phyloP scores from a whole-genome alignment of 2,329 filamentous ascomycete genomes.

The Colletotrichum orchidophilum region DNA sequence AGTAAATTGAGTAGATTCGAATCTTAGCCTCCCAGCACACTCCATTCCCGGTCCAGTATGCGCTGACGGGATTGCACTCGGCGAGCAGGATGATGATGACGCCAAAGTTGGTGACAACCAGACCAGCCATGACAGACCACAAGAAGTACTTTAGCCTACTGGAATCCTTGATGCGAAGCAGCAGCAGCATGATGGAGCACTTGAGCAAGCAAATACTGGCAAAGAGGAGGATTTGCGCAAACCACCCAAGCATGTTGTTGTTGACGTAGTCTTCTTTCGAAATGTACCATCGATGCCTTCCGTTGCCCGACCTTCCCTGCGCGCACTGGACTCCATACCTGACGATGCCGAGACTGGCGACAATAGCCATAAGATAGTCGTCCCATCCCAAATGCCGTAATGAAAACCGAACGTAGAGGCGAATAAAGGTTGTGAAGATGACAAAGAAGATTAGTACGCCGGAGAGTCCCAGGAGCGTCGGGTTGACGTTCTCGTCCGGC shows the following conservation, averaged over 20 bases:
- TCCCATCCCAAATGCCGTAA: slow-evolving; percentile 47
- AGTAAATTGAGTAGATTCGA: slow-evolving; percentile 45
- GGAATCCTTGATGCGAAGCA: slow-evolving; percentile 52
- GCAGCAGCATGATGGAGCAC: slow-evolving; percentile 51
- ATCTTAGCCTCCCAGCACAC: slow-evolving; percentile 44
- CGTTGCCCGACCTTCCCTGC: slow-evolving; percentile 47
- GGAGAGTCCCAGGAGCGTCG: slow-evolving; percentile 44
- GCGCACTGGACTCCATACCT: slow-evolving; percentile 46
- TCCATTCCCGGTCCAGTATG: slow-evolving; percentile 44
- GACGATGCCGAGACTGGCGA: slow-evolving; percentile 41
- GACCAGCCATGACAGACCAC: slow-evolving; percentile 43
- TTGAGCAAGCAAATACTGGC: slow-evolving; percentile 51
- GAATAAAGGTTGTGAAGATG: slow-evolving; percentile 43
- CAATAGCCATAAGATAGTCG: slow-evolving; percentile 47
- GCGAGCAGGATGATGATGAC: slow-evolving; percentile 45
- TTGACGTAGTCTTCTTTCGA: slow-evolving; percentile 41
- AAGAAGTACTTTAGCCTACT: slow-evolving; percentile 42
- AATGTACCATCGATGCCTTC: slow-evolving; percentile 48
- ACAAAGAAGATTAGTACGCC: slow-evolving; percentile 44
- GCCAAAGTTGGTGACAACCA: slow-evolving; percentile 44
- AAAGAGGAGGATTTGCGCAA: slow-evolving; percentile 52
- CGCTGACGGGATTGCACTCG: slow-evolving; percentile 42
- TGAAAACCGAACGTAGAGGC: slow-evolving; percentile 42
- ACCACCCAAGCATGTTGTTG: slow-evolving; percentile 50
- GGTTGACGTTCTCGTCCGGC: slow-evolving; percentile 45